Evolutionary conservation across 2,329 filamentous ascomycete genomes (phyloP).

Genomic region (Xylariaceae sp.): DNA sequence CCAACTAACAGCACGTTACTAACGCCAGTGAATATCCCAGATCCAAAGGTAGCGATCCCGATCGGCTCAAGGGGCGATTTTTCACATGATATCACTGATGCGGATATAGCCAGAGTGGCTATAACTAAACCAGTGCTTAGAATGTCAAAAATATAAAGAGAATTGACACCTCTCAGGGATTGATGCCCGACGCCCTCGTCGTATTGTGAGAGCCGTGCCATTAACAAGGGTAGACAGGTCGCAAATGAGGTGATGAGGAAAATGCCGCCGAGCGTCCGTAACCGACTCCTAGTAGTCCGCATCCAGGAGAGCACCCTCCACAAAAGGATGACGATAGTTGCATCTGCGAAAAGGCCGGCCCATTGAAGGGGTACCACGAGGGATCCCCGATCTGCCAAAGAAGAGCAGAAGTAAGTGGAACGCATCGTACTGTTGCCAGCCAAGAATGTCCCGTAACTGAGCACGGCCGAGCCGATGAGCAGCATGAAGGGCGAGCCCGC

Average conservation of each 20-base stretch:
- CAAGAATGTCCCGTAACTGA: slow-evolving; percentile 43
- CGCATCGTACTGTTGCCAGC: slow-evolving; percentile 36
- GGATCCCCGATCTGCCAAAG: slow-evolving; percentile 38
- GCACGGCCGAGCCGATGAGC: slow-evolving; percentile 36
- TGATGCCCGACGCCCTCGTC: slow-evolving; percentile 26
- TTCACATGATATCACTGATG: slow-evolving; percentile 45
- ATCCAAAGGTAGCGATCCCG: slow-evolving; percentile 42
- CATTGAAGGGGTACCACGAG: slow-evolving; percentile 42
- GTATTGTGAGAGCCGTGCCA: slow-evolving; percentile 30
- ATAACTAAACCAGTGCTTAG: slow-evolving; percentile 46
- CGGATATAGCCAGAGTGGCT: slow-evolving; percentile 42
- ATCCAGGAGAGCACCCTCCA: slow-evolving; percentile 53
- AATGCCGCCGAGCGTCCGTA: slow-evolving; percentile 44
- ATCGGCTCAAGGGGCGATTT: slow-evolving; percentile 42
- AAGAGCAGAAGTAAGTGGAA: slow-evolving; percentile 52
- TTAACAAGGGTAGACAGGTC: slow-evolving; percentile 37
- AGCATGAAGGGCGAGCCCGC: slow-evolving; percentile 39
- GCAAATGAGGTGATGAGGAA: slow-evolving; percentile 40
- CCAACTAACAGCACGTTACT: slow-evolving; percentile 39
- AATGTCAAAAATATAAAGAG: slow-evolving; percentile 47
- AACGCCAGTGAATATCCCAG: slow-evolving; percentile 37
- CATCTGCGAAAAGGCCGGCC: slow-evolving; percentile 44
- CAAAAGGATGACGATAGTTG: slow-evolving; percentile 42
- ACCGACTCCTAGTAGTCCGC: slow-evolving; percentile 43
- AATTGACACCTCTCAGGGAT: slow-evolving; percentile 37